A percentile compares a stretch with the other conserved stretches of the same genome.
phyloP scores from a whole-genome alignment of 768 basidiomycete species.

The Leccinum subtestaceum region DNA sequence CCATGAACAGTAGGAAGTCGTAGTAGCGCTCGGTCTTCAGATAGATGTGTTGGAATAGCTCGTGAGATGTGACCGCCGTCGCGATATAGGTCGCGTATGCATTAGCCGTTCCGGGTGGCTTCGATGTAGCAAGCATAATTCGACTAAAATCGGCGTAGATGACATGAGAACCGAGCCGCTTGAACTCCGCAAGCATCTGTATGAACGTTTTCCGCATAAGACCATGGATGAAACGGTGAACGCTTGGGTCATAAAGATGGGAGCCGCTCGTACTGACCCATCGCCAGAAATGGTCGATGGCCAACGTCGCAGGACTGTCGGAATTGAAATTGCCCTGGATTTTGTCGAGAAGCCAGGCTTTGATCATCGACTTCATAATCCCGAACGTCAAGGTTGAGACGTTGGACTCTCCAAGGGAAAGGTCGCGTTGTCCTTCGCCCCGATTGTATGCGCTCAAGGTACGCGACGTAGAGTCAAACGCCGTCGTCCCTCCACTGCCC shows the following conservation, averaged over 20 bases:
- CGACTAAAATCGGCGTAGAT: conserved; percentile 92
- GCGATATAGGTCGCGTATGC: conserved; percentile 96
- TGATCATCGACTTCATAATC: conserved; percentile 84
- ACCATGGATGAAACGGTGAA: conserved; percentile 91
- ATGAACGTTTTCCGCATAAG: conserved; percentile 98
- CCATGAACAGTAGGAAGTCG: conserved; percentile 95
- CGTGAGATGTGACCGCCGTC: conserved; percentile 89
- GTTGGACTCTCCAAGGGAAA: conserved; percentile 86
- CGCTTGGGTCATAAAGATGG: conserved; percentile 85
- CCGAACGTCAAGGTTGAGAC: conserved; percentile 84
- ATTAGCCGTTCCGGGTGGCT: conserved; percentile 91
- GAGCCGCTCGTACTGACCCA: conserved; percentile 89
- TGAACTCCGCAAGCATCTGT: conserved; percentile 95
- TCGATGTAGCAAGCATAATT: conserved; percentile 88
- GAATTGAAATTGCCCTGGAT: conserved; percentile 65
- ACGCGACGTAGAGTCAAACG: conserved; percentile 90
- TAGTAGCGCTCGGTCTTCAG: conserved; percentile 86
- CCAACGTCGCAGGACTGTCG: conserved; percentile 62
- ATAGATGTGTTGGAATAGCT: conserved; percentile 91
- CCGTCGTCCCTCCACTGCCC: conserved; percentile 89
- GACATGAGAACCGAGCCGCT: conserved; percentile 88
- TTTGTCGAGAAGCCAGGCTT: conserved; percentile 87
- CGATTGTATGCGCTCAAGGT: conserved; percentile 88
- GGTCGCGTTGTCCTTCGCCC: conserved; percentile 52
- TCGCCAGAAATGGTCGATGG: conserved; percentile 94